Conservation (phyloP, 2,329 filamentous ascomycete species). For the Fusarium sp. region DNA sequence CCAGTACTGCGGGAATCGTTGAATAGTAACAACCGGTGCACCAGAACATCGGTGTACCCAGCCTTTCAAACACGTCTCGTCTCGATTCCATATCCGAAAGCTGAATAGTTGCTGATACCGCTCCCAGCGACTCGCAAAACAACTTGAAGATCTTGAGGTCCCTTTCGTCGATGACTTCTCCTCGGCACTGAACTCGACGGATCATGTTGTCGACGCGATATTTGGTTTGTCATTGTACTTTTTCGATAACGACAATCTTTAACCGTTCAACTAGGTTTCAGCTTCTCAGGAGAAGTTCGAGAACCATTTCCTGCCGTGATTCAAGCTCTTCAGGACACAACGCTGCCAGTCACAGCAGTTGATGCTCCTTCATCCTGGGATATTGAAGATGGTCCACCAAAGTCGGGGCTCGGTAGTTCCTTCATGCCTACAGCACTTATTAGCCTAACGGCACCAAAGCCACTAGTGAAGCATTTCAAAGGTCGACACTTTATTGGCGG, state of each 20-base stretch:
- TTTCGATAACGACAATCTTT: conserved; percentile 7
- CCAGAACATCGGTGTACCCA: conserved; percentile 1
- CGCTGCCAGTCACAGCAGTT: conserved; percentile 83
- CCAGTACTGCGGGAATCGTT: conserved; percentile 23
- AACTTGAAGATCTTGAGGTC: conserved; percentile 83
- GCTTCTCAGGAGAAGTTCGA: conserved; percentile 90
- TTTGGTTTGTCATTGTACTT: conserved; percentile 70
- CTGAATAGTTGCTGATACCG: conserved; percentile 43
- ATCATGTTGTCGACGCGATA: conserved; percentile 91
- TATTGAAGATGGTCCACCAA: conserved; percentile 85
- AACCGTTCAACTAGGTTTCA: conserved; percentile 72
- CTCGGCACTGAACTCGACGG: conserved; percentile 69
- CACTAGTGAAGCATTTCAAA: conserved; percentile 81
- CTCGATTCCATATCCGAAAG: conserved; percentile 6
- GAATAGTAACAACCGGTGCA: conserved; percentile 10
- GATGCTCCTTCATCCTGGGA: conserved; percentile 96
- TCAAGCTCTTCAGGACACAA: conserved; percentile 75
- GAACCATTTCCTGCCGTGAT: conserved; percentile 91
- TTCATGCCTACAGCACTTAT: conserved; percentile 86
- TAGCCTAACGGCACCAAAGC: conserved; percentile 93
- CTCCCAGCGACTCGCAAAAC: conserved; percentile 78
- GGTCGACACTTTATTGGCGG: conserved; percentile 94
- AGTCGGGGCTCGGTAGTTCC: conserved; percentile 76
- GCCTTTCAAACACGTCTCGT: conserved; percentile 2
- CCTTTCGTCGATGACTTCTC: conserved; percentile 86